Conservation (phyloP, 164 flowering plant species). For the Warburgia ugandensis region DNA sequence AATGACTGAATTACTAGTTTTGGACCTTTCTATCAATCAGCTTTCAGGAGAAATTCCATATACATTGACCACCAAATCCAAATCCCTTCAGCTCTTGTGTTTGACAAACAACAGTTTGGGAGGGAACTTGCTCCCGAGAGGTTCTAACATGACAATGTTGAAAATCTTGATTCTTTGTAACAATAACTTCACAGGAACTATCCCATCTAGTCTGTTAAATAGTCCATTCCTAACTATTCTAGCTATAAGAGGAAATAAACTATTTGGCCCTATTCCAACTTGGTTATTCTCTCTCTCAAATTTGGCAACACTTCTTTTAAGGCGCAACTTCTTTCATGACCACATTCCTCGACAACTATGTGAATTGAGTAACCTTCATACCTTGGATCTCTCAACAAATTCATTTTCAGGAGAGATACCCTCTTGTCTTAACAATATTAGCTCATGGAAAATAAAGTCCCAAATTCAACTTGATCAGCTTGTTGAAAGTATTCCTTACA, state of each 20-base stretch:
- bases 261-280: not conserved
- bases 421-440: conserved; percentile 6
- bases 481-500: no score
- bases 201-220: not conserved
- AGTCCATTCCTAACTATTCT: not conserved
- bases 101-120: not conserved
- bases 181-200: conserved; percentile 2
- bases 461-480: not conserved
- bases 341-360: not conserved
- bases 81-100: not conserved
- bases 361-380: not conserved
- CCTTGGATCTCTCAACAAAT: conserved; percentile 2
- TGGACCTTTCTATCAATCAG: conserved; percentile 3
- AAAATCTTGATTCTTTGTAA: not conserved
- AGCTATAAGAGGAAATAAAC: not conserved
- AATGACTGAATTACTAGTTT: not conserved
- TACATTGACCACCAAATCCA: not conserved
- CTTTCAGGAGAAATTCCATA: not conserved
- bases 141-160: not conserved
- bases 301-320: not conserved
- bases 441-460: not conserved
- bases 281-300: not conserved
- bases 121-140: not conserved
- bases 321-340: not conserved
- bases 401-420: conserved; percentile 3